phyloP scores from a whole-genome alignment of 345 rosid species.

The Eucalyptus coolabah region DNA sequence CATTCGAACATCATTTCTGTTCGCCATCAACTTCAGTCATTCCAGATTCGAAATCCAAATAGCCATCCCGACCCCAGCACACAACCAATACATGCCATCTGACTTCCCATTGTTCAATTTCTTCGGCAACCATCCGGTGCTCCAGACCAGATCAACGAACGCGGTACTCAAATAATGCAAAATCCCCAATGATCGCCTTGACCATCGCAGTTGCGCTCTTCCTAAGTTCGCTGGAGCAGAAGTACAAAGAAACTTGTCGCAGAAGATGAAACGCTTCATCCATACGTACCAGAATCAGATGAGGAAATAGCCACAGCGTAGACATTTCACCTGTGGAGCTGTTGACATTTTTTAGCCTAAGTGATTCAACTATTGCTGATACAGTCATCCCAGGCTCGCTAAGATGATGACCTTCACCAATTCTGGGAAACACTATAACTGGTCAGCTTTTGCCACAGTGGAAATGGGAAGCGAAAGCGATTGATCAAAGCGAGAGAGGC shows the following conservation, averaged over 20 bases:
- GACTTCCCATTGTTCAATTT: constrained; percentile 34
- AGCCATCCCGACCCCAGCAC: constrained; percentile 2
- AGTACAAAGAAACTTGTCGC: not conserved
- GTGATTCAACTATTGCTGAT: constrained; percentile 8
- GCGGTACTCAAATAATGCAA: not conserved
- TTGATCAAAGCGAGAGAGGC: constrained; percentile 33
- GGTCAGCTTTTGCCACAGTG: constrained; percentile 9
- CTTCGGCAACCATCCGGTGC: constrained; percentile 32
- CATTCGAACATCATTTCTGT: not conserved
- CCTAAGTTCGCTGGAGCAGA: not conserved
- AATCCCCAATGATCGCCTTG: not conserved
- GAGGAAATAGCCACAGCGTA: constrained; percentile 36
- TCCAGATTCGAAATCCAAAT: not conserved
- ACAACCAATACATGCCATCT: constrained; percentile 28
- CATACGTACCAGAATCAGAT: constrained; percentile 20
- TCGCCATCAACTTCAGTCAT: not conserved
- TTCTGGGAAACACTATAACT: constrained; percentile 7
- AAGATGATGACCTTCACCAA: constrained; percentile 10
- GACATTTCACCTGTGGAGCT: constrained; percentile 11
- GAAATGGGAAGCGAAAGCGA: constrained; percentile 7
- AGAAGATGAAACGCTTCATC: constrained; percentile 10
- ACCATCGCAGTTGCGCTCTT: constrained; percentile 6
- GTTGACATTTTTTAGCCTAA: constrained; percentile 1
- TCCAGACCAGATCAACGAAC: not conserved
- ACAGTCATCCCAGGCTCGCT: not conserved